Conservation (phyloP, 306 rosid species). For the Purshia tridentata region DNA sequence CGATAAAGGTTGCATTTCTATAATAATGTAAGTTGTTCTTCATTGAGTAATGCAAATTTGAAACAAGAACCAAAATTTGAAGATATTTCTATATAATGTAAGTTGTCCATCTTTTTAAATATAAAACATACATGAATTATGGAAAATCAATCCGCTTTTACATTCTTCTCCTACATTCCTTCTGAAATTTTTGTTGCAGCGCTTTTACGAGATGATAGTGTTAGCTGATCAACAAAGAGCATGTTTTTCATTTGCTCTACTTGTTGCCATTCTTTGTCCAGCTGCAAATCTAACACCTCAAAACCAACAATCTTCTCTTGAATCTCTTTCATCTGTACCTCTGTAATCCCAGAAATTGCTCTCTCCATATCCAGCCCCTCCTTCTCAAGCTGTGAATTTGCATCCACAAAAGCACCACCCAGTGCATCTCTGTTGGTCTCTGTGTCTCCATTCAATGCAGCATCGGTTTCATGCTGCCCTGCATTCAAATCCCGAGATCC, state of each 20-base stretch:
- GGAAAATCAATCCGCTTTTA: constrained; percentile 36
- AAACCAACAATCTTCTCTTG: constrained; percentile 57
- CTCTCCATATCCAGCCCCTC: constrained; percentile 66
- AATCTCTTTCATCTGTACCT: constrained; percentile 72
- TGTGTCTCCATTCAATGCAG: constrained; percentile 39
- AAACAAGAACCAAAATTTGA: no score
- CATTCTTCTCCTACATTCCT: constrained; percentile 28
- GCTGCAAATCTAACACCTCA: constrained; percentile 66
- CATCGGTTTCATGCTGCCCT: constrained; percentile 42
- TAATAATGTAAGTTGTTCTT: no score
- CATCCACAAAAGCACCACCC: constrained; percentile 47
- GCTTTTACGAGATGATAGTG: constrained; percentile 44
- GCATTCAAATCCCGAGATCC: constrained; percentile 34
- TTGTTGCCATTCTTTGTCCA: constrained; percentile 71
- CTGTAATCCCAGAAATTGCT: constrained; percentile 56
- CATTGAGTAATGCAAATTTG: no score
- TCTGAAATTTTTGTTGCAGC: constrained; percentile 38
- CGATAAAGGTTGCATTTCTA: no score
- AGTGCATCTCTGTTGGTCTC: constrained; percentile 22
- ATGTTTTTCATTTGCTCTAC: constrained; percentile 66
- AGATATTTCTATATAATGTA: background rate
- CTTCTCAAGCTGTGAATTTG: constrained; percentile 52
- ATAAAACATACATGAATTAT: background rate
- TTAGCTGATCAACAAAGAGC: constrained; percentile 76
- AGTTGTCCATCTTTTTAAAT: background rate